Percentiles rank a stretch among this genome's conserved stretches.
These are phyloP conservation scores for Reticulascus tulasneorum DNA, from an alignment of 2,329 filamentous ascomycete species.

Conservation along the genomic window DNA sequence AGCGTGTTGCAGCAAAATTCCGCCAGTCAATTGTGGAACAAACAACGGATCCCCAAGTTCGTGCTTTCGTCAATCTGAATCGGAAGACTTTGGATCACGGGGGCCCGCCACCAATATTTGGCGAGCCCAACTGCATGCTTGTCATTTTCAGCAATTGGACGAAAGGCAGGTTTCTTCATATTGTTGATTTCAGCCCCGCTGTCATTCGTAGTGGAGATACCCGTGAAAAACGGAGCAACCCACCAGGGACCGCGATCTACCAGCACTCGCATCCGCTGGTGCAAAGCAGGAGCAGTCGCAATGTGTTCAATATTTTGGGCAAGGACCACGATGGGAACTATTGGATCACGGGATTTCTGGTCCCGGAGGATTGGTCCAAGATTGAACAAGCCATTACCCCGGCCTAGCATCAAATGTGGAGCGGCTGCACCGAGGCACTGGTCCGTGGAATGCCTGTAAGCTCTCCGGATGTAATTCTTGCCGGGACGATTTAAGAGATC, in stretches of 20 bases:
- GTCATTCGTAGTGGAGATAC: constrained; percentile 14
- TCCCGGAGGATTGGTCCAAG: constrained; percentile 20
- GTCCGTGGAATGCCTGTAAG: too few relatives aligned
- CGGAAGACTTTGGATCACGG: constrained; percentile 17
- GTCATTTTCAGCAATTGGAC: constrained; percentile 36
- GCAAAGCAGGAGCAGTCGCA: constrained; percentile 6
- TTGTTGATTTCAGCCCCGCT: constrained; percentile 31
- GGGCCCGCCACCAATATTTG: constrained; percentile 20
- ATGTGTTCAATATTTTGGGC: constrained; percentile 10
- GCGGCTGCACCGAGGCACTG: too few relatives aligned
- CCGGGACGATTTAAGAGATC: too few relatives aligned
- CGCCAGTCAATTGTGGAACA: constrained; percentile 30
- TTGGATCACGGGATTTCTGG: constrained; percentile 13
- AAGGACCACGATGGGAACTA: constrained; percentile 9
- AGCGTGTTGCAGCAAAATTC: constrained; percentile 22
- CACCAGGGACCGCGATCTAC: constrained; percentile 15
- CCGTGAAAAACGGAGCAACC: constrained; percentile 10
- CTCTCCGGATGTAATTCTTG: too few relatives aligned
- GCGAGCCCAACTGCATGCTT: constrained; percentile 25
- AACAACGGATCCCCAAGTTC: constrained; percentile 27
- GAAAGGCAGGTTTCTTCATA: constrained; percentile 27
- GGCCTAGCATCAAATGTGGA: too few relatives aligned
- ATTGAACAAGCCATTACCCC: too few relatives aligned
- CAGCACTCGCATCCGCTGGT: constrained; percentile 10
- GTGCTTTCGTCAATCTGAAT: constrained; percentile 22